Percentiles rank a stretch among this genome's conserved stretches.
phyloP scores from a whole-genome alignment of 208 protist species.

The Leishmania tarentolae region DNA sequence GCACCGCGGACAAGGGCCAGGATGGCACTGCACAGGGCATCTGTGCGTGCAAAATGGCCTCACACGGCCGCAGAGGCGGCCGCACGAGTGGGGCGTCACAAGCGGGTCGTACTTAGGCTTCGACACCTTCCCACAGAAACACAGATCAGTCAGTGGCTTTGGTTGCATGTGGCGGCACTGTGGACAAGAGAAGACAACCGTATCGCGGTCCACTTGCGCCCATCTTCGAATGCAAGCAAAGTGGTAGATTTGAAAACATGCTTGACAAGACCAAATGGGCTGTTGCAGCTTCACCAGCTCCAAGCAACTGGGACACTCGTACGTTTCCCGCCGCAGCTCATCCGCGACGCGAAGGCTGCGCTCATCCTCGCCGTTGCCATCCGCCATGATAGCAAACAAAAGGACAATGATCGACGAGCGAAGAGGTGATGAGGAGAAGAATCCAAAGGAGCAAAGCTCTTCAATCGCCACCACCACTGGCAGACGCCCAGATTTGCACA shows the following conservation, averaged over 20 bases:
- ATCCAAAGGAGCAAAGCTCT: background rate
- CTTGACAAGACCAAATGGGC: constrained; percentile 55
- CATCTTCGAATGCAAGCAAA: constrained; percentile 73
- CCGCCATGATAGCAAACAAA: background rate
- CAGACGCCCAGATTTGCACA: background rate
- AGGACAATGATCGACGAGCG: background rate
- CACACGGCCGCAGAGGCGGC: constrained; percentile 50
- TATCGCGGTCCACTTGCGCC: constrained; percentile 33
- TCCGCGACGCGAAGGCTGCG: constrained; percentile 37
- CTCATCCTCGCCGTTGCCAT: constrained; percentile 3
- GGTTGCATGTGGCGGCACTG: constrained; percentile 60
- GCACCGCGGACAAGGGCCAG: constrained; percentile 68
- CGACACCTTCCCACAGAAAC: constrained; percentile 73
- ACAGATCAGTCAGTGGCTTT: constrained; percentile 36
- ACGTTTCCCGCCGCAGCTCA: constrained; percentile 43
- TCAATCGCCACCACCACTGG: background rate
- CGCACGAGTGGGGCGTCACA: constrained; percentile 81
- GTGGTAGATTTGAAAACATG: constrained; percentile 74
- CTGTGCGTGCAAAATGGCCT: constrained; percentile 52
- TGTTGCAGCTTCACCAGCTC: constrained; percentile 55
- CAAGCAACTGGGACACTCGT: constrained; percentile 76
- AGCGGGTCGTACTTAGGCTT: constrained; percentile 68
- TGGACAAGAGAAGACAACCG: constrained; percentile 34
- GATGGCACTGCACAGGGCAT: constrained; percentile 72
- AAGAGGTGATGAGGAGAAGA: background rate